Evolutionary conservation across 257 asterid genomes (phyloP).

Genomic region (Ocimum tenuiflorum): DNA sequence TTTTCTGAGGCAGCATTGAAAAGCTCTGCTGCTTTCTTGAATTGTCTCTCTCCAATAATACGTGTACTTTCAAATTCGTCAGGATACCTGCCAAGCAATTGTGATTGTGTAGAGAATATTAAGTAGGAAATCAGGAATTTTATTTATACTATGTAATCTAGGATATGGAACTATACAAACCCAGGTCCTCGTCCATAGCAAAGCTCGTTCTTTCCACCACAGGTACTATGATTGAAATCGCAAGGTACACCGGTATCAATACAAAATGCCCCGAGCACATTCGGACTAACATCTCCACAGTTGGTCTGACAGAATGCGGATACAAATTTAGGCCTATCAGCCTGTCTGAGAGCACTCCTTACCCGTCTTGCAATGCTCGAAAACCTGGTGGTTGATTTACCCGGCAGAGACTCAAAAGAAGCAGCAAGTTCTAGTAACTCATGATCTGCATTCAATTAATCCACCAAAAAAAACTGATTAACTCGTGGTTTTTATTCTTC

Average conservation of each 20-base stretch:
- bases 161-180: slow-evolving; percentile 33
- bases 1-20: slow-evolving; percentile 67
- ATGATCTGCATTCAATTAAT: slow-evolving; percentile 57
- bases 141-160: not conserved
- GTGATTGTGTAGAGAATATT: slow-evolving; percentile 14
- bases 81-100: slow-evolving; percentile 56
- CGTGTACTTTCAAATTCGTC: slow-evolving; percentile 97
- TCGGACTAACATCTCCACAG: slow-evolving; percentile 99
- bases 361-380: slow-evolving; percentile 76
- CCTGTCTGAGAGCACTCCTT: slow-evolving; percentile 68
- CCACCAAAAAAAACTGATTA: slow-evolving; percentile 21
- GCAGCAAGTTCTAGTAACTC: slow-evolving; percentile 85
- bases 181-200: slow-evolving; percentile 99
- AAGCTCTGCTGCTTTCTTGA: slow-evolving; percentile 70
- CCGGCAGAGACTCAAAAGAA: slow-evolving; percentile 62
- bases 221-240: slow-evolving; percentile 95
- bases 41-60: slow-evolving; percentile 88
- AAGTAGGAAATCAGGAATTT: not conserved
- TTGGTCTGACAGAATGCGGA: slow-evolving; percentile 95
- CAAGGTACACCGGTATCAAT: slow-evolving; percentile 90
- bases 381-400: slow-evolving; percentile 57
- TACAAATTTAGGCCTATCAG: slow-evolving; percentile 72
- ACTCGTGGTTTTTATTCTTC: not conserved
- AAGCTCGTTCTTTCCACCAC: slow-evolving; percentile 90
- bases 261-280: slow-evolving; percentile 97